Conservation (phyloP, 495 filamentous ascomycete species). For the Extremus antarcticus region DNA sequence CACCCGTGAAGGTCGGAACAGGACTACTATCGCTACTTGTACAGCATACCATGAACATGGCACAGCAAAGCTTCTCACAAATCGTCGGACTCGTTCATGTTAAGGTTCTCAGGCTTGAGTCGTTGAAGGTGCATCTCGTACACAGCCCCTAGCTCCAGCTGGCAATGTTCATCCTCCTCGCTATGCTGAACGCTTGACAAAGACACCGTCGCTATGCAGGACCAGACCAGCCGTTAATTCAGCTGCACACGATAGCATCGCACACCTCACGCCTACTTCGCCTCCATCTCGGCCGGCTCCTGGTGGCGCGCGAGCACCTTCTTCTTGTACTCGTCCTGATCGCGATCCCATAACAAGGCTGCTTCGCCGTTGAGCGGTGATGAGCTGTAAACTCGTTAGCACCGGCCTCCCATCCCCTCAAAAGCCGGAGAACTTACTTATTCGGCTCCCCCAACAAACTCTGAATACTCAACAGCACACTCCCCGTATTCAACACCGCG, state of each 20-base stretch:
- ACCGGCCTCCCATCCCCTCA: background rate
- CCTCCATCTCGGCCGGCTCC: conserved; percentile 29
- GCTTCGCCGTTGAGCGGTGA: conserved; percentile 94
- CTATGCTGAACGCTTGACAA: background rate
- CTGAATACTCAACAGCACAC: conserved; percentile 84
- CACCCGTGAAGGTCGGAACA: no score
- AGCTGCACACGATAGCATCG: no score
- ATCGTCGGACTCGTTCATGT: no score
- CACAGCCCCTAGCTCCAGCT: background rate
- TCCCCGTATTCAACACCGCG: conserved; percentile 87
- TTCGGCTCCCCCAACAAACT: conserved; percentile 94
- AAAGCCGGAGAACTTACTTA: conserved; percentile 47
- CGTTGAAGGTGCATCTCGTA: no score
- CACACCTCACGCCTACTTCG: background rate
- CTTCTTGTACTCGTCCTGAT: conserved; percentile 77
- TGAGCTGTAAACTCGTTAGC: conserved; percentile 43
- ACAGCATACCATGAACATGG: no score
- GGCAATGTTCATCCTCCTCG: background rate
- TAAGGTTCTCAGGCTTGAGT: no score
- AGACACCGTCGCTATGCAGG: background rate
- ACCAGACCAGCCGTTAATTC: no score
- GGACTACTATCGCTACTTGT: no score
- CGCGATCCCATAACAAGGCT: conserved; percentile 88
- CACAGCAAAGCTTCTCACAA: no score
- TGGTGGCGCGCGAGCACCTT: conserved; percentile 54